Evolutionary conservation across 768 basidiomycete species (phyloP).

Genomic region (Naematelia aurantialba): DNA sequence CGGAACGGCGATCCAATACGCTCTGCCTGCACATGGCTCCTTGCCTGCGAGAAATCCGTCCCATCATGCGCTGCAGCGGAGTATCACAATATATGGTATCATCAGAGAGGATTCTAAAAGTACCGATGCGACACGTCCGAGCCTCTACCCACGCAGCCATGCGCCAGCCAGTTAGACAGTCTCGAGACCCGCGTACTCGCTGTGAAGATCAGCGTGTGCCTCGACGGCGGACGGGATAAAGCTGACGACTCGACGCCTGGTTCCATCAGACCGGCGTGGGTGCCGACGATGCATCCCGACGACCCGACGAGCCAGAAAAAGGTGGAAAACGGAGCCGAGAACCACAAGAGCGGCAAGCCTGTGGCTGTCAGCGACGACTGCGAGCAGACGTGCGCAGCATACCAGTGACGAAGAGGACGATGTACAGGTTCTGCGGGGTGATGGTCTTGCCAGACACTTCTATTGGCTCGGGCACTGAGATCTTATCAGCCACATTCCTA

Average conservation of each 20-base stretch:
- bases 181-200: conserved; percentile 41
- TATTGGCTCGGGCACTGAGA: conserved; percentile 74
- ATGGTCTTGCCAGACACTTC: conserved; percentile 75
- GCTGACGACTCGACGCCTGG: conserved; percentile 77
- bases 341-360: conserved; percentile 81
- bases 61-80: background rate
- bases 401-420: conserved; percentile 74
- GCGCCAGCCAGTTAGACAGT: conserved; percentile 25
- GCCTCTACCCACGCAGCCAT: background rate
- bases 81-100: background rate
- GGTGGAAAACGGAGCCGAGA: conserved; percentile 56
- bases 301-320: conserved; percentile 95
- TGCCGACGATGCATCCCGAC: conserved; percentile 75
- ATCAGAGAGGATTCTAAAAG: background rate
- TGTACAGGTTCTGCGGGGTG: conserved; percentile 87
- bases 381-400: conserved; percentile 1
- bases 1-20: too few relatives aligned
- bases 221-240: background rate
- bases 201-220: conserved; percentile 3
- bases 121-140: background rate
- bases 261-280: conserved; percentile 82
- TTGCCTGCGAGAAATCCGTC: background rate
- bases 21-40: too few relatives aligned
- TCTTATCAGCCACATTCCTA: background rate
- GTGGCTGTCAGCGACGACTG: too few relatives aligned